These are phyloP conservation scores for Pichia sp. DNA, from an alignment of 1,139 yeast genomes.

Conservation along the genomic window DNA sequence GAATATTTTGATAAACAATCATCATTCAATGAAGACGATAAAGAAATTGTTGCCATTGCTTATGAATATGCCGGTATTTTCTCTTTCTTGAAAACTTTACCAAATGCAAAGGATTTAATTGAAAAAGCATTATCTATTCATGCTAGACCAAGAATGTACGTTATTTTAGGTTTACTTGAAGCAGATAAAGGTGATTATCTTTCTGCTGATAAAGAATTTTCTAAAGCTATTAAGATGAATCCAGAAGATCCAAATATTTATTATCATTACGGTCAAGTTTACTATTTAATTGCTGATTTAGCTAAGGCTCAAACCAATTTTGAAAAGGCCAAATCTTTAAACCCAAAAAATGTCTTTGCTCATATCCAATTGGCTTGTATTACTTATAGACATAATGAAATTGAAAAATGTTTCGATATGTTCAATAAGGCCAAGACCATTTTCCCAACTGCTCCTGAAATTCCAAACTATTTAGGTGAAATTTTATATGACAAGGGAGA, in stretches of 20 bases:
- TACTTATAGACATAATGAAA: conserved; percentile 72
- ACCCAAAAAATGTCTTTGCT: conserved; percentile 73
- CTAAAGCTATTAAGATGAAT: conserved; percentile 61
- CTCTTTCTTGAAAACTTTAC: conserved; percentile 71
- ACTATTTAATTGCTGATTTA: conserved; percentile 72
- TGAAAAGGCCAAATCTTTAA: conserved; percentile 64
- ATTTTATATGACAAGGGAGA: conserved; percentile 79
- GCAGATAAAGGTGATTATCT: conserved; percentile 67
- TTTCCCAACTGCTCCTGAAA: conserved; percentile 85
- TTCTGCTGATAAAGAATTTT: conserved; percentile 63
- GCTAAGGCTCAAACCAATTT: conserved; percentile 68
- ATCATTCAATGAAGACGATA: conserved; percentile 27
- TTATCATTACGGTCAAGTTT: conserved; percentile 93
- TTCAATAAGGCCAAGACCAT: conserved; percentile 67
- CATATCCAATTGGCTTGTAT: conserved; percentile 92
- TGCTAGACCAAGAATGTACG: conserved; percentile 79
- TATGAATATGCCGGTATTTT: conserved; percentile 79
- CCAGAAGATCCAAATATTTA: conserved; percentile 73
- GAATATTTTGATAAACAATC: conserved; percentile 33
- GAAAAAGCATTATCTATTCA: conserved; percentile 54
- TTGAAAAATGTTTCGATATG: conserved; percentile 32
- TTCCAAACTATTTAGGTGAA: conserved; percentile 94
- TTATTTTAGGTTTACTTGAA: conserved; percentile 74
- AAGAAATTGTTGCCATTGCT: conserved; percentile 56
- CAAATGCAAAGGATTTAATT: conserved; percentile 48